Percentiles rank a stretch among this genome's conserved stretches.
Conservation (phyloP, 2,329 filamentous ascomycete species). For the Curvularia hawaiiensis region DNA sequence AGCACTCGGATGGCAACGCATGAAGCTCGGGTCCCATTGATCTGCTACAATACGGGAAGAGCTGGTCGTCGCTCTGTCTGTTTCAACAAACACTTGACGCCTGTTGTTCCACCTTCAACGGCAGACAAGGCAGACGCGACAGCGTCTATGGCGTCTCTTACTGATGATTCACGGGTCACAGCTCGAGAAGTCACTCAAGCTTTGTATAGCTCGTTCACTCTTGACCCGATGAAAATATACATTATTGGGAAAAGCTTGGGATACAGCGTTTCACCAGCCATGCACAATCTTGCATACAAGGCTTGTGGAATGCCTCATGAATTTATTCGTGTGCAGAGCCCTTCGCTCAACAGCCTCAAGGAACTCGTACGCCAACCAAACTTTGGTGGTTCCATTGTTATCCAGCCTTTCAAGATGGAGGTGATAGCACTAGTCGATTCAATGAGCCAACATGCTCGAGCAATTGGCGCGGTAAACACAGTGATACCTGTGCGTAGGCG, state of each 20-base stretch:
- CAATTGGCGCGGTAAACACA: constrained; percentile 78
- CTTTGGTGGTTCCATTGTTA: constrained; percentile 75
- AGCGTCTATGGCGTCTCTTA: constrained; percentile 14
- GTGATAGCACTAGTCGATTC: constrained; percentile 68
- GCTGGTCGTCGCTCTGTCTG: constrained; percentile 68
- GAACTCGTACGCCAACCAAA: constrained; percentile 67
- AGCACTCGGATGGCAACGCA: constrained; percentile 56
- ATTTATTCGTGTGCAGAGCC: constrained; percentile 68
- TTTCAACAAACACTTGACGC: constrained; percentile 69
- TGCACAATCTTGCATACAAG: constrained; percentile 74
- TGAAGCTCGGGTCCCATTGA: constrained; percentile 58
- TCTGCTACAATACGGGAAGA: constrained; percentile 68
- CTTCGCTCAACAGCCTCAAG: constrained; percentile 66
- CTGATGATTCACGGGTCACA: constrained; percentile 60
- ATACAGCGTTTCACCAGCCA: constrained; percentile 76
- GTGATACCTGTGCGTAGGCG: constrained; percentile 71
- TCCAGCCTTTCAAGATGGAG: constrained; percentile 75
- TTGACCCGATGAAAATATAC: constrained; percentile 73
- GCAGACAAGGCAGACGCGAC: constrained; percentile 24
- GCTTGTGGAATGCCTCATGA: constrained; percentile 71
- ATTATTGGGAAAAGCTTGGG: constrained; percentile 74
- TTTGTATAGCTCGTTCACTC: constrained; percentile 69
- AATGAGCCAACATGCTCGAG: constrained; percentile 72
- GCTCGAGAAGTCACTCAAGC: constrained; percentile 67
- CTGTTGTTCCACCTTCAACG: constrained; percentile 60